Evolutionary conservation across 2,329 filamentous ascomycete species (phyloP).

Genomic region (Phialemonium atrogriseum): DNA sequence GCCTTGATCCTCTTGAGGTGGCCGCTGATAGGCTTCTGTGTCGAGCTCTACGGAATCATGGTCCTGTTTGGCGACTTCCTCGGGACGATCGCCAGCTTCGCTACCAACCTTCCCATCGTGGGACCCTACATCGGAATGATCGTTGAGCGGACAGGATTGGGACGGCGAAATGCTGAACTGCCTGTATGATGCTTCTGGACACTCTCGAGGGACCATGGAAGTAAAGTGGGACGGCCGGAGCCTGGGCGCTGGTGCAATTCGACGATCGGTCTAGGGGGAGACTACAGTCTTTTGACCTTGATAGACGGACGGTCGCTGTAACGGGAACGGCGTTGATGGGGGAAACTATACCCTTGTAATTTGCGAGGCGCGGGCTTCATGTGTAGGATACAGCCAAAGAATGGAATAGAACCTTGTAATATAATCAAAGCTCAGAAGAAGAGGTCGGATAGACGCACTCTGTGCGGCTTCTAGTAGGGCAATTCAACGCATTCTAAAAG

Average conservation of each 20-base stretch:
- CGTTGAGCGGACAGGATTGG: slow-evolving; percentile 61
- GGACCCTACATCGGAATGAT: slow-evolving; percentile 75
- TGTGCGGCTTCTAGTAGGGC: too few species aligned
- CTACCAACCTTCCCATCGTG: slow-evolving; percentile 73
- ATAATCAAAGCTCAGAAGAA: too few species aligned
- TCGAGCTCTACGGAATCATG: slow-evolving; percentile 89
- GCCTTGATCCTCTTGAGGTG: slow-evolving; percentile 80
- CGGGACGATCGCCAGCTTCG: slow-evolving; percentile 83
- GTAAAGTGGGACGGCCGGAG: neutral
- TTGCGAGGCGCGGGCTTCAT: neutral
- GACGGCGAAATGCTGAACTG: slow-evolving; percentile 66
- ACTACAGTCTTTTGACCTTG: too few species aligned
- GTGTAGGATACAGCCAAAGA: neutral
- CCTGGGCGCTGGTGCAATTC: neutral
- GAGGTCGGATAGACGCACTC: too few species aligned
- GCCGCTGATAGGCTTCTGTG: slow-evolving; percentile 81
- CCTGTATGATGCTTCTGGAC: slow-evolving; percentile 55
- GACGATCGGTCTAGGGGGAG: too few species aligned
- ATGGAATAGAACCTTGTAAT: too few species aligned
- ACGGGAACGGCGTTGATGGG: neutral
- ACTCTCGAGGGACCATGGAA: neutral
- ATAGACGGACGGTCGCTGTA: too few species aligned
- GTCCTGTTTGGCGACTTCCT: slow-evolving; percentile 95
- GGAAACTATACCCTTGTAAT: neutral
- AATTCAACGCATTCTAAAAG: too few species aligned